Evolutionary conservation across 2,329 filamentous ascomycete genomes (phyloP).

Genomic region (Rugonectria rugulosa): DNA sequence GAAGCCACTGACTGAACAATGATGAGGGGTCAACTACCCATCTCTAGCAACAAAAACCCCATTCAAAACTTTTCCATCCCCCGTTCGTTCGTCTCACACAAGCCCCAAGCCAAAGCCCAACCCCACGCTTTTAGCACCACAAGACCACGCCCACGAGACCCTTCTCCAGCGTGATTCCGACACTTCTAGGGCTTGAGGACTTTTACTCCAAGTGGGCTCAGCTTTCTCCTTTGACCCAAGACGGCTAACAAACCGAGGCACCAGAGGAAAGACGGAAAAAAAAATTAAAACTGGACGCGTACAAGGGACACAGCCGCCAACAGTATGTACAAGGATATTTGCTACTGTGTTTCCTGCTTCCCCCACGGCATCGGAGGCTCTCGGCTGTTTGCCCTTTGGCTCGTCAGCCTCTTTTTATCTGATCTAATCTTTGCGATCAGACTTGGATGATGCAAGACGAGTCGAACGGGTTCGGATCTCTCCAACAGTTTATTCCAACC

Average conservation of each 20-base stretch:
- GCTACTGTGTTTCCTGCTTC: too few relatives aligned
- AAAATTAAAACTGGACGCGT: neutral
- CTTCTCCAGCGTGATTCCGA: neutral
- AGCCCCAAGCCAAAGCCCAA: too few relatives aligned
- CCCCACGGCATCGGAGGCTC: slow-evolving; percentile 9
- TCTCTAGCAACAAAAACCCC: neutral
- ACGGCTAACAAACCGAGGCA: slow-evolving; percentile 2
- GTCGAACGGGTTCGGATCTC: neutral
- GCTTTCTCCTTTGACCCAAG: slow-evolving; percentile 9
- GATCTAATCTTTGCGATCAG: slow-evolving; percentile 19
- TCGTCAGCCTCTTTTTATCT: neutral
- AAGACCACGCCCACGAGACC: neutral
- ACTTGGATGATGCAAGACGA: neutral
- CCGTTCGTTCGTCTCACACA: too few relatives aligned
- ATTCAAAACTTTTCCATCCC: too few relatives aligned
- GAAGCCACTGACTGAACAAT: too few relatives aligned
- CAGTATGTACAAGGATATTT: too few relatives aligned
- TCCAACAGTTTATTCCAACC: neutral
- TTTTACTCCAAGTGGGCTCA: neutral
- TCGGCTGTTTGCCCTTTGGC: slow-evolving; percentile 2
- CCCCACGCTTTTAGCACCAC: neutral
- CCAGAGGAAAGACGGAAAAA: slow-evolving; percentile 7
- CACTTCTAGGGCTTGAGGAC: neutral
- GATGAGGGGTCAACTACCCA: neutral
- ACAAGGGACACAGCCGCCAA: neutral